These are phyloP conservation scores for Cladosporium sp. DNA, from an alignment of 2,329 filamentous ascomycete species.

Conservation along the genomic window DNA sequence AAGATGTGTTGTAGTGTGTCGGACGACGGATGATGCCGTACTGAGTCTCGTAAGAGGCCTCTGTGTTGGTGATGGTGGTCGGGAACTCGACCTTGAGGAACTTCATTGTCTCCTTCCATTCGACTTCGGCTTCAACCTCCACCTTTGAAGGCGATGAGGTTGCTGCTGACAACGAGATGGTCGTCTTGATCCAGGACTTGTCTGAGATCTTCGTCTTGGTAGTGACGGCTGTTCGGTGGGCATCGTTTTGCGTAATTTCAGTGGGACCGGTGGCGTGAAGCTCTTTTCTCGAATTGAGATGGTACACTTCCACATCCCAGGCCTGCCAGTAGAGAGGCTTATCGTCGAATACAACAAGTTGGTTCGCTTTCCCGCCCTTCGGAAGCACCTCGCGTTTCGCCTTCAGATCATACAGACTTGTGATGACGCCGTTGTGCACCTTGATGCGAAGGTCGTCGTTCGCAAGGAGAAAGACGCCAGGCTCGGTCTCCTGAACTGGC, in stretches of 20 bases:
- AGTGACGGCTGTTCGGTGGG: constrained; percentile 73
- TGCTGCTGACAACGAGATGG: constrained; percentile 68
- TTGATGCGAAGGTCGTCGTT: constrained; percentile 73
- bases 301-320: constrained; percentile 97
- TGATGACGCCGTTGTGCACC: constrained; percentile 72
- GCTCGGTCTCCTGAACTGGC: constrained; percentile 43
- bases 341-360: constrained; percentile 93
- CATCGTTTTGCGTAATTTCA: constrained; percentile 64
- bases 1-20: constrained; percentile 96
- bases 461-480: constrained; percentile 64
- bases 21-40: constrained; percentile 84
- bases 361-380: constrained; percentile 71
- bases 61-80: constrained; percentile 82
- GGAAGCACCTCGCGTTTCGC: constrained; percentile 75
- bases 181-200: constrained; percentile 79
- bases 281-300: constrained; percentile 79
- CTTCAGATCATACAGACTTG: constrained; percentile 72
- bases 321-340: constrained; percentile 97
- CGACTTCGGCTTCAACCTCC: constrained; percentile 79
- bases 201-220: constrained; percentile 86
- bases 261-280: constrained; percentile 62
- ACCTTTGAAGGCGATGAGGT: constrained; percentile 63
- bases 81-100: constrained; percentile 99
- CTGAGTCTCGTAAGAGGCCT: constrained; percentile 92
- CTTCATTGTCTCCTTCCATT: constrained; percentile 95